phyloP scores from a whole-genome alignment of 2,329 filamentous ascomycete species.

The Pseudocercospora musae region DNA sequence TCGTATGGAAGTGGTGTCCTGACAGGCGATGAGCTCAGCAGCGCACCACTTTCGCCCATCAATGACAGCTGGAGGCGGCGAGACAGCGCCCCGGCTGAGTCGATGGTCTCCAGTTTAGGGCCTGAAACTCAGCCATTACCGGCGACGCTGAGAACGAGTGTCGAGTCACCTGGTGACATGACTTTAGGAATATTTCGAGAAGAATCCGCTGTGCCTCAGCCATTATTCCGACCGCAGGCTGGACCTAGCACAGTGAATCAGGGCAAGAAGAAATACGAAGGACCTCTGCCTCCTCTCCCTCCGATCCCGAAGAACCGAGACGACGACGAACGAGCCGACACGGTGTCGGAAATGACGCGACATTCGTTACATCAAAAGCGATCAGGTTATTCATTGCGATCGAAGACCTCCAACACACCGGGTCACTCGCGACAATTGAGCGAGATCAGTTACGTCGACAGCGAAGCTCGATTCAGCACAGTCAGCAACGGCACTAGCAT shows the following conservation, averaged over 20 bases:
- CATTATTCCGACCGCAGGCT: slow-evolving; percentile 29
- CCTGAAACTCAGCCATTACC: slow-evolving; percentile 14
- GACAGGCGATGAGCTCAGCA: slow-evolving; percentile 32
- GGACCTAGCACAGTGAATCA: slow-evolving; percentile 4
- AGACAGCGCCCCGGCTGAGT: slow-evolving; percentile 27
- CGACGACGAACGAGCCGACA: slow-evolving; percentile 35
- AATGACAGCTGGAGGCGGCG: slow-evolving; percentile 15
- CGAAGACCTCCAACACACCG: slow-evolving; percentile 33
- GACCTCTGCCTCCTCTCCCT: slow-evolving; percentile 30
- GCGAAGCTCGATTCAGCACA: slow-evolving; percentile 22
- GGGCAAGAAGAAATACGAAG: slow-evolving; percentile 26
- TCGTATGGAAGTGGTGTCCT: slow-evolving; percentile 33
- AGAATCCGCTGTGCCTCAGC: slow-evolving; percentile 35
- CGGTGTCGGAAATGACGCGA: slow-evolving; percentile 33
- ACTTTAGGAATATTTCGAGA: slow-evolving; percentile 31
- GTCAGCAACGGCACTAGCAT: slow-evolving; percentile 27
- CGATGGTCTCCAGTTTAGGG: slow-evolving; percentile 16
- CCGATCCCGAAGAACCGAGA: slow-evolving; percentile 30
- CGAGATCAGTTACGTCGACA: slow-evolving; percentile 30
- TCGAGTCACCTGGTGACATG: slow-evolving; percentile 31
- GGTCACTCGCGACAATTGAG: slow-evolving; percentile 31
- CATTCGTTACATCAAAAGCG: slow-evolving; percentile 33
- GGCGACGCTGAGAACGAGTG: slow-evolving; percentile 14
- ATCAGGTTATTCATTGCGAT: slow-evolving; percentile 34
- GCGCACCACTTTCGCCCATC: slow-evolving; percentile 25